Evolutionary conservation across 2,329 filamentous ascomycete species (phyloP), one percentile per base, ranked within the genome.

Genomic region (Incumbomyces lentus): DNA sequence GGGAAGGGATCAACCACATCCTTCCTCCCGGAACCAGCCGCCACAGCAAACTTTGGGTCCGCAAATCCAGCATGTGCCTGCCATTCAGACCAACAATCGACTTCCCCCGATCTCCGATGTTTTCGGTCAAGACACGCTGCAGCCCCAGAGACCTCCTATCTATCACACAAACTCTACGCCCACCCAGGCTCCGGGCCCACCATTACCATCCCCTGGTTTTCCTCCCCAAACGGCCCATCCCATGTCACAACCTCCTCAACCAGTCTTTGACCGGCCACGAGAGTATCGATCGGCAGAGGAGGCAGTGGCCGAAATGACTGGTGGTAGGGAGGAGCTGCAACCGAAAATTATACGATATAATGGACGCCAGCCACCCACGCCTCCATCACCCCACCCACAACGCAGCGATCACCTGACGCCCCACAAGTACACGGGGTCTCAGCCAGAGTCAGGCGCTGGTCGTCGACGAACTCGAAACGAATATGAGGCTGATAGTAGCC

Each of bases 251-350:
- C 71, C 74, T 40, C 66, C 70, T 6, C 76, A 75, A 1, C 72
- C 78, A 18, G 75, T 75, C 7, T 73, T 74, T 1, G 66, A 64
- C 43, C 79, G 90, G 49, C 73, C 81, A 10, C 78, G 90, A 48
- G 92, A 96, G 61, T 96, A 94, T 67, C 85, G 88, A 58, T 95
- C 90, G 2, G 92, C 92, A 11, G 92, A 98, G 64, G 92, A 98
- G 62, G 92, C 87, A 2, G 89, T 96, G 50, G 85, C 86, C 48
- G 86, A 92, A 53, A 68, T 98, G 52, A 82, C 89, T 4, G 89
- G 87, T 42, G 92, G 92, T n/a, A 80, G 92, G 48, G 84, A 94
- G 48, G 92, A 98, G 49, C 73, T 96, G 12, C 73, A 95, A 42
- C 92, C 92, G 17, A 92, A 90, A 65, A 79, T 96, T 48, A 86